Evolutionary conservation across 495 filamentous ascomycete species (phyloP).

Genomic region (Lophiotrema nucula): DNA sequence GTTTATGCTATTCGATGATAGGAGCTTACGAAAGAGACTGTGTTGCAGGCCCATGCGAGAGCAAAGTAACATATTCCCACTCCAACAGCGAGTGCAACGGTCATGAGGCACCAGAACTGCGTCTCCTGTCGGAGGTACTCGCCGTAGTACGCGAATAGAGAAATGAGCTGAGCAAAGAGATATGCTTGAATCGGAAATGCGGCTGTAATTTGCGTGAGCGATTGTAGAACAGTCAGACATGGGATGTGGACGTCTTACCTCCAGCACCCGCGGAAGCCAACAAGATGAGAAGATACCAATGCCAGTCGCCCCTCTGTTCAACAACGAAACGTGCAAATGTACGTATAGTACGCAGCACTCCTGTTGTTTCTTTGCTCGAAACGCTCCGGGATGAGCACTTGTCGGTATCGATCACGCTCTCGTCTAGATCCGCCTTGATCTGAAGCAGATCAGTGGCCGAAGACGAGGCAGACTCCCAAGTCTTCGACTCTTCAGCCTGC

Average conservation of each 20-base stretch:
- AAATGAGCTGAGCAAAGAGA: slow-evolving; percentile 16
- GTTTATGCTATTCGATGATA: no score
- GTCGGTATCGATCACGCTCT: background rate
- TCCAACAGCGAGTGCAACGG: slow-evolving; percentile 5
- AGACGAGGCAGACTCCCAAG: background rate
- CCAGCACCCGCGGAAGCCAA: slow-evolving; percentile 5
- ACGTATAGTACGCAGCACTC: slow-evolving; percentile 56
- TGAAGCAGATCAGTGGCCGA: background rate
- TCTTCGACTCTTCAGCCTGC: background rate
- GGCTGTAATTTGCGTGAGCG: background rate
- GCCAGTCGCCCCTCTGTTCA: slow-evolving; percentile 11
- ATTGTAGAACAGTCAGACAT: no score
- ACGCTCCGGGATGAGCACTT: background rate
- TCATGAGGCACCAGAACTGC: slow-evolving; percentile 12
- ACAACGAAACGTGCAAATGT: slow-evolving; percentile 61
- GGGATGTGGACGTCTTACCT: slow-evolving; percentile 59
- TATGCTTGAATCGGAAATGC: slow-evolving; percentile 15
- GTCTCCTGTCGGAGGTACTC: slow-evolving; percentile 1
- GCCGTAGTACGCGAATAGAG: slow-evolving; percentile 10
- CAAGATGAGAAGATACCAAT: slow-evolving; percentile 9
- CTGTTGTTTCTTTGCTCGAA: background rate
- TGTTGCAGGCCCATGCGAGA: slow-evolving; percentile 17
- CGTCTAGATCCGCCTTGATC: background rate
- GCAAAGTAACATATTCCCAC: slow-evolving; percentile 9
- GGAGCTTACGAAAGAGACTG: slow-evolving; percentile 7